phyloP scores from a whole-genome alignment of 129 eudicot genomes.

The Tanacetum coccineum region DNA sequence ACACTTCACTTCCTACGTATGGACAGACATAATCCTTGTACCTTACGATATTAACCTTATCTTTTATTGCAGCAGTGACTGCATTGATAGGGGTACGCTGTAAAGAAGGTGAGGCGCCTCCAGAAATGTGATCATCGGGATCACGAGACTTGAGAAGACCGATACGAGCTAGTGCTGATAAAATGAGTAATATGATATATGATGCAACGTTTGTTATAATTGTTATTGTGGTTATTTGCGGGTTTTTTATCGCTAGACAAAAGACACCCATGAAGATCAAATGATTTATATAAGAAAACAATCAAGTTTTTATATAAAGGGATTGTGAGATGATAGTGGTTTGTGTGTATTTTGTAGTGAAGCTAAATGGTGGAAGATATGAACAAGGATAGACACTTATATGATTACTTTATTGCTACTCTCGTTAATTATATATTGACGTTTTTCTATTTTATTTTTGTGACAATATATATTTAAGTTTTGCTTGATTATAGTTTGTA shows the following conservation, averaged over 20 bases:
- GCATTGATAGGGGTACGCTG: constrained; percentile 46
- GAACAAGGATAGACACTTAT: constrained; percentile 5
- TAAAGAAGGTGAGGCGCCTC: constrained; percentile 39
- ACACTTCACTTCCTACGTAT: background rate
- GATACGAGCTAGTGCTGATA: constrained; percentile 33
- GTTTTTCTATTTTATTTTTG: too few species aligned
- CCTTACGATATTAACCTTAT: constrained; percentile 28
- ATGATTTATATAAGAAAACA: too few species aligned
- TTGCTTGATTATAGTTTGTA: too few species aligned
- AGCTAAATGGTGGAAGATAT: background rate
- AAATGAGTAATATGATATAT: constrained; percentile 29
- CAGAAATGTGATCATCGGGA: constrained; percentile 25
- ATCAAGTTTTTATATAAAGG: background rate
- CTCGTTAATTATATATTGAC: too few species aligned
- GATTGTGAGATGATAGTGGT: background rate
- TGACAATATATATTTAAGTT: too few species aligned
- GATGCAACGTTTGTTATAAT: constrained; percentile 26
- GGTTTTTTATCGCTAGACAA: constrained; percentile 39
- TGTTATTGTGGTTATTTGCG: constrained; percentile 25
- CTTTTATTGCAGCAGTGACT: constrained; percentile 44
- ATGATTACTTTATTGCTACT: background rate
- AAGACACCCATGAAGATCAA: constrained; percentile 32
- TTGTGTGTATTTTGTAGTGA: background rate
- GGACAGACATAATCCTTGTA: constrained; percentile 24
- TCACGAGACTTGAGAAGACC: constrained; percentile 46